Conservation (phyloP, 78 protist genomes). For the Tieghemostelium lacteum region DNA sequence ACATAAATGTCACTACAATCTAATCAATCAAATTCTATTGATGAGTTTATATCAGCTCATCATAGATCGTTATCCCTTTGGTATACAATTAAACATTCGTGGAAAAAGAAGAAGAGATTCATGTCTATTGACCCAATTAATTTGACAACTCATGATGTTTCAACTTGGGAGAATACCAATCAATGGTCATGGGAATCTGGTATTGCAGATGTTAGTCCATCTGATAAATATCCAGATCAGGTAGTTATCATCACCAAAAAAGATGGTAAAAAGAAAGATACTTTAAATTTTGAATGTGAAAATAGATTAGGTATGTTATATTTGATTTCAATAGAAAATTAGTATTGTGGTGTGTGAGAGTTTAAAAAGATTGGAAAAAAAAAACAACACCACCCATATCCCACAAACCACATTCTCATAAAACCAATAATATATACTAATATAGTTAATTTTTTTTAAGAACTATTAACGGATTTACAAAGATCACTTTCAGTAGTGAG, state of each 20-base stretch:
- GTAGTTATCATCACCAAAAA: slow-evolving; percentile 37
- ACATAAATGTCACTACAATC: neutral
- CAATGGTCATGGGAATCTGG: slow-evolving; percentile 74
- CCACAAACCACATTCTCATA: too few species aligned
- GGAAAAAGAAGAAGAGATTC: slow-evolving; percentile 78
- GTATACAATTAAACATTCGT: slow-evolving; percentile 66
- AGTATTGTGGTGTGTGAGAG: too few species aligned
- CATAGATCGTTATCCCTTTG: slow-evolving; percentile 61
- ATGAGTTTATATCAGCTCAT: slow-evolving; percentile 57
- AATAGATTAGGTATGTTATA: slow-evolving; percentile 28
- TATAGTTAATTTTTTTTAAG: neutral
- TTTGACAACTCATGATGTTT: slow-evolving; percentile 46
- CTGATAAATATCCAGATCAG: slow-evolving; percentile 25
- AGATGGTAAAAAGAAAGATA: slow-evolving; percentile 68
- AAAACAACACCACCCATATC: too few species aligned
- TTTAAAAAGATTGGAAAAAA: too few species aligned
- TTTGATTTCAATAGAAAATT: too few species aligned
- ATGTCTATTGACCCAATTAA: slow-evolving; percentile 59
- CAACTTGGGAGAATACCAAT: slow-evolving; percentile 65
- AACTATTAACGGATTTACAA: slow-evolving; percentile 58
- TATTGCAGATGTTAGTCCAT: slow-evolving; percentile 56
- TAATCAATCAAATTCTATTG: slow-evolving; percentile 15
- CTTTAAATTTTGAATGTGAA: slow-evolving; percentile 57
- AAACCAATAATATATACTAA: neutral
- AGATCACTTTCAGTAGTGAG: slow-evolving; percentile 65